Evolutionary conservation across 345 rosid genomes (phyloP), one percentile per base, ranked within the genome.

Genomic region (Draba incana): DNA sequence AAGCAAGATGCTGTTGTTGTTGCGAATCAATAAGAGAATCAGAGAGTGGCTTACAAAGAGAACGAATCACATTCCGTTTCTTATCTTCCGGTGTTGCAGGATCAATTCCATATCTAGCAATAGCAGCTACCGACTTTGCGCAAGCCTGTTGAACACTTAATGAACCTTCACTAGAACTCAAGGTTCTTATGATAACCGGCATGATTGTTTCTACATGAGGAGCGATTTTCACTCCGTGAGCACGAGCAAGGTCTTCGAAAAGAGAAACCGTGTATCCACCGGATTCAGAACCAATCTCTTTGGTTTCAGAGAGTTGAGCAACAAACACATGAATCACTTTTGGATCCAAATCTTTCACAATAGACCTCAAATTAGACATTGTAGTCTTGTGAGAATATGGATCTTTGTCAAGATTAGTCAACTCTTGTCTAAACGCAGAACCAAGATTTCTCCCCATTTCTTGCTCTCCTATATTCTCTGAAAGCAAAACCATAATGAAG

Each of bases 241-340:
- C 88, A 56, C 96, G 98, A 4, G 99, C 96, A 75, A 95, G 97
- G 75, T 86, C 97, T 82, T 95, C 98, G 28, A 88, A 85, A 53
- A 95, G 96, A 2, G 99, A 92, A 59, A 95, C 92, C 0, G 97
- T 86, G 83, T 85, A 92, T 70, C 89, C 97, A 12, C 92, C 88
- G 0, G 98, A 85, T 16, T 86, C 78, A 0, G 86, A 80, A 6
- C 98, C 98, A 2, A 87, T 88, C 80, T 89, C 99, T 79, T 85
- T 92, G 43, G 92, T 84, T 67, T 92, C 89, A 15, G 97, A 92
- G 65, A 95, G 89, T 75, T 95, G 92, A 39, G 91, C 89, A 70
- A 95, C 84, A 77, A 95, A 92, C 14, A 84, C 63, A 0, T 92
- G 97, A 57, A 95, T 92, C 41, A 96, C 87, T 83, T 84, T 92